Conservation (phyloP, 78 protist species). For the Guillardia theta region DNA sequence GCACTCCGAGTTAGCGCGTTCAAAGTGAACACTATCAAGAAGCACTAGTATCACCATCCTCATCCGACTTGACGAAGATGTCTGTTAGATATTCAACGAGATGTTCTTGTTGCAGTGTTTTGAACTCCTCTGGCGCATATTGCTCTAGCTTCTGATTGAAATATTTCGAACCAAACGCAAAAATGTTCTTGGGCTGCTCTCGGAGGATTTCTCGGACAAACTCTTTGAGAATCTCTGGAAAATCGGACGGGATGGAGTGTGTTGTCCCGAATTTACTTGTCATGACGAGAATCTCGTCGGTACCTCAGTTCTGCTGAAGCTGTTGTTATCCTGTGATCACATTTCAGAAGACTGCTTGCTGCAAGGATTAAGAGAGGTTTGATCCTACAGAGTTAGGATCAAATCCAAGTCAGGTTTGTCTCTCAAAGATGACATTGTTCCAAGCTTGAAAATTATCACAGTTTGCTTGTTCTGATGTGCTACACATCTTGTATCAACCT, state of each 20-base stretch:
- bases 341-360: no score
- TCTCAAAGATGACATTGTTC: no score
- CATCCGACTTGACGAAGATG: not conserved
- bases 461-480: no score
- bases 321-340: no score
- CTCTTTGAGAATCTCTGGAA: slow-evolving; percentile 16
- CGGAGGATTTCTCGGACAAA: slow-evolving; percentile 33
- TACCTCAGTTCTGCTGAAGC: no score
- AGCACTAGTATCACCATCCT: not conserved
- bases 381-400: no score
- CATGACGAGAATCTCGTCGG: not conserved
- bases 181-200: not conserved
- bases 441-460: no score
- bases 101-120: not conserved
- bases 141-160: not conserved
- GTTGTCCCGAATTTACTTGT: not conserved
- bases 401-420: no score
- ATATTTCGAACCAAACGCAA: not conserved
- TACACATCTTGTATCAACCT: no score
- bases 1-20: no score
- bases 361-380: no score
- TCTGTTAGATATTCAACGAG: not conserved
- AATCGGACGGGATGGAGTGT: not conserved
- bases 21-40: not conserved
- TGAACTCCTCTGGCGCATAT: no score